Evolutionary conservation across 176 grass and related monocot genomes (phyloP), one percentile per base, ranked within the genome.

Genomic region (Rhynchospora breviuscula): DNA sequence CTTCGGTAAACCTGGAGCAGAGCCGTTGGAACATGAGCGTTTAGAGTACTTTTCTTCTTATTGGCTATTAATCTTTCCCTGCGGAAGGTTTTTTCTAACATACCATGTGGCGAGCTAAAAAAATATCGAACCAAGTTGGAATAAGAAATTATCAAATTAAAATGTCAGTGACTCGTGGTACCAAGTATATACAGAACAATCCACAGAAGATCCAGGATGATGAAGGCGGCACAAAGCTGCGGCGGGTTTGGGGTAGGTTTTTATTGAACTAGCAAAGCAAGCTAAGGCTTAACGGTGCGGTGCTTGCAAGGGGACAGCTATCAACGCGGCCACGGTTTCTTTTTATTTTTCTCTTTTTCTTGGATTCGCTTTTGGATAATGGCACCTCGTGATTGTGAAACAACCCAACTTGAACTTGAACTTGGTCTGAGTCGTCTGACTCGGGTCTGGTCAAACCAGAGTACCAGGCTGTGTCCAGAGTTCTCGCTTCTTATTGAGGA

Each of bases 221-320:
- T 52, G 3, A 52, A 17, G 25, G 66, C 26, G 33, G 12, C 25
- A 70, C 13, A 33, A 40, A 40, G 35, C 35, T 40, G 57, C 57
- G 57, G 57, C 18, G 17, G 5, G 57, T 59, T 59, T 59, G 57
- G 57, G 6, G 57, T 1, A 59, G 57, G 57, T n/a, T 59, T 18
- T 18, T 59, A 19, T 1, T 1, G n/a, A 62, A 62, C 22, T 0
- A 62, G 8, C 7, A 61, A 21, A 62, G 59, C 22, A 26, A 77
- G 12, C 49, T 53, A 25, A 43, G 13, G 35, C 35, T 29, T 33
- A 10, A 9, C 23, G 78, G 17, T 43, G 53, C 40, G 78, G 17
- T 43, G 53, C 40, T 61, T 60, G 54, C 4, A 43, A n/a, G 40
- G 9, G 23, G 61, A 82, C 79, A 82, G 79, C 79, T 82, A 82